Percentiles rank a stretch among this genome's conserved stretches.
Evolutionary conservation across 2,329 filamentous ascomycete species (phyloP).

Genomic region (Harringtonia aguacate): DNA sequence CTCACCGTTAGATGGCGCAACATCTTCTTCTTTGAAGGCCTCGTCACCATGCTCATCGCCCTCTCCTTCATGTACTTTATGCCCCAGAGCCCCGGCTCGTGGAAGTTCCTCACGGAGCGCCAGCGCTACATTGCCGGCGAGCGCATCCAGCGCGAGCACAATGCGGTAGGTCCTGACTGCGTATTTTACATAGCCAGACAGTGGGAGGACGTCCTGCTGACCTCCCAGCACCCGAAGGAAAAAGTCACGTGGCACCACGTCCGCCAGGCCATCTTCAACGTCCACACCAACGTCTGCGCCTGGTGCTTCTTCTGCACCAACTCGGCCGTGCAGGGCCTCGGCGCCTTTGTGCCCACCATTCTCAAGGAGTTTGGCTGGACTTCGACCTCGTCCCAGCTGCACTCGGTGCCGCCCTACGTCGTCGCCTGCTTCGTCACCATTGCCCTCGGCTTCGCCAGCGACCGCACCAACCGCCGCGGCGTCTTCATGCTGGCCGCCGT

Average conservation of each 20-base stretch:
- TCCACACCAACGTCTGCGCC: slow-evolving; percentile 50
- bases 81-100: slow-evolving; percentile 35
- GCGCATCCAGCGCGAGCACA: slow-evolving; percentile 38
- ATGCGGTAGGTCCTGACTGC: too few relatives aligned
- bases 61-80: slow-evolving; percentile 37
- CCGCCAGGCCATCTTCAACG: slow-evolving; percentile 38
- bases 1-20: slow-evolving; percentile 42
- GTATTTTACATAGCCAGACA: too few relatives aligned
- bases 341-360: slow-evolving; percentile 39
- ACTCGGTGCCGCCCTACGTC: slow-evolving; percentile 33
- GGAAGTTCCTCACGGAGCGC: slow-evolving; percentile 38
- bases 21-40: slow-evolving; percentile 54
- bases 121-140: slow-evolving; percentile 42
- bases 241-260: slow-evolving; percentile 36
- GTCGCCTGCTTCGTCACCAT: slow-evolving; percentile 28
- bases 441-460: slow-evolving; percentile 25
- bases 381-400: slow-evolving; percentile 28
- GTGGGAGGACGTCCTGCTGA: too few relatives aligned
- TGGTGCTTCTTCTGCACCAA: slow-evolving; percentile 49
- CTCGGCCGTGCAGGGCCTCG: slow-evolving; percentile 44
- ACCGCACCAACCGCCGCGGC: slow-evolving; percentile 30
- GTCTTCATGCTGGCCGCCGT: slow-evolving; percentile 31
- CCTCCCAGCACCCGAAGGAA: slow-evolving; percentile 33
- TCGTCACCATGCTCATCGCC: slow-evolving; percentile 40
- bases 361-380: slow-evolving; percentile 31